Conservation (phyloP, 495 filamentous ascomycete species). For the Tuber calosporum region DNA sequence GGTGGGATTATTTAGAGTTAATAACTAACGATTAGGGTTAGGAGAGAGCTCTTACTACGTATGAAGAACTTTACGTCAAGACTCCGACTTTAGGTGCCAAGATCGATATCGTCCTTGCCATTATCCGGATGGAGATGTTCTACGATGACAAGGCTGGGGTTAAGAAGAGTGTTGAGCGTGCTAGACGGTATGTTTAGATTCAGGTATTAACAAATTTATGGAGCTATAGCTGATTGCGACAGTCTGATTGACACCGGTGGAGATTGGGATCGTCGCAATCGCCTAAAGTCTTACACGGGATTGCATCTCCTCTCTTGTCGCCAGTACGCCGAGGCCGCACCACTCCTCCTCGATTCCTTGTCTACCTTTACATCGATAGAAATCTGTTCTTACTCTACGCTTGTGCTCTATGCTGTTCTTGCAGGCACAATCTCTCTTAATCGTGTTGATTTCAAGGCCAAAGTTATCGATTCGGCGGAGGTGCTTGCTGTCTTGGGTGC, state of each 20-base stretch:
- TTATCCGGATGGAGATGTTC: conserved; percentile 91
- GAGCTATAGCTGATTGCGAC: conserved; percentile 6
- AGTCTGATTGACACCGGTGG: conserved; percentile 85
- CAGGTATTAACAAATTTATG: background rate
- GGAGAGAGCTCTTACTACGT: conserved; percentile 87
- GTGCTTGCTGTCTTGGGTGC: conserved; percentile 93
- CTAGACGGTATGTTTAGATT: conserved; percentile 48
- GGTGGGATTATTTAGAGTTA: background rate
- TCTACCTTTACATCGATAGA: conserved; percentile 99
- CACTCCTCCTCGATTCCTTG: conserved; percentile 86
- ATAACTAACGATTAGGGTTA: conserved; percentile 42
- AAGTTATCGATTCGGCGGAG: conserved; percentile 95
- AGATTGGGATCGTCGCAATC: conserved; percentile 96
- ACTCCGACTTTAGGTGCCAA: conserved; percentile 89
- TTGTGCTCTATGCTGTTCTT: conserved; percentile 92
- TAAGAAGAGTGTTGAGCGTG: conserved; percentile 87
- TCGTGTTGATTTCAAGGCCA: conserved; percentile 95
- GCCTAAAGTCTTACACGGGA: conserved; percentile 96
- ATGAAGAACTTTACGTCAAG: conserved; percentile 89
- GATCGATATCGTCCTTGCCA: conserved; percentile 91
- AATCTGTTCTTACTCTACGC: conserved; percentile 85
- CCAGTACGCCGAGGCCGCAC: conserved; percentile 80
- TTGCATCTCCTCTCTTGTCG: conserved; percentile 85
- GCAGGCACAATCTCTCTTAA: conserved; percentile 90
- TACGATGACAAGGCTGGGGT: conserved; percentile 85